Percentiles rank a stretch among this genome's conserved stretches.
Evolutionary conservation across 257 asterid species (phyloP).

Genomic region (Craterostigma plantagineum): DNA sequence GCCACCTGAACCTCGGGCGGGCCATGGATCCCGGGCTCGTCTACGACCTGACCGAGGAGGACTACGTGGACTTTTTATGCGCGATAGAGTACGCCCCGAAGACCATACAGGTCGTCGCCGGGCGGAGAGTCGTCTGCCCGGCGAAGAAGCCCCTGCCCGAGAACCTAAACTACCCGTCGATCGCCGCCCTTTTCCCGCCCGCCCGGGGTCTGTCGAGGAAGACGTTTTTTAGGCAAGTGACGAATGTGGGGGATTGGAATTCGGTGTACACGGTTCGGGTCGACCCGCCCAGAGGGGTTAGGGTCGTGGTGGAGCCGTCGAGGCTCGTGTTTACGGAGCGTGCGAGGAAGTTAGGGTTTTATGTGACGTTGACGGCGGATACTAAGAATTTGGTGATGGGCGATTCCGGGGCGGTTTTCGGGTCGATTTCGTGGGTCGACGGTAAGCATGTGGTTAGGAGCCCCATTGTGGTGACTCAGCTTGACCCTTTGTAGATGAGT

Average conservation of each 20-base stretch:
- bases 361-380: conserved; percentile 43
- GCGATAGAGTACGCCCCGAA: conserved; percentile 63
- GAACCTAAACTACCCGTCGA: conserved; percentile 77
- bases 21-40: conserved; percentile 96
- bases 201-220: conserved; percentile 35
- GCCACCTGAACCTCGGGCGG: conserved; percentile 60
- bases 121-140: conserved; percentile 57
- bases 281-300: conserved; percentile 65
- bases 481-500: conserved; percentile 45
- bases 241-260: conserved; percentile 59
- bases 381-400: conserved; percentile 41
- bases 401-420: conserved; percentile 69
- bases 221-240: conserved; percentile 57
- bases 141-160: conserved; percentile 55
- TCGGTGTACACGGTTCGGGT: conserved; percentile 33
- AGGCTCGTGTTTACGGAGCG: conserved; percentile 50
- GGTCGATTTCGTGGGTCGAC: conserved; percentile 71
- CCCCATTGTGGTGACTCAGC: conserved; percentile 67
- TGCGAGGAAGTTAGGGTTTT: conserved; percentile 41
- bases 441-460: conserved; percentile 85
- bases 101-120: conserved; percentile 83
- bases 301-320: conserved; percentile 49
- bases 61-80: conserved; percentile 70
- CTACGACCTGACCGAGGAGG: conserved; percentile 42
- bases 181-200: conserved; percentile 55